A percentile compares a stretch with the other conserved stretches of the same genome.
Evolutionary conservation across 352 stramenopile species (phyloP).

Genomic region (Blastocystis sp.): DNA sequence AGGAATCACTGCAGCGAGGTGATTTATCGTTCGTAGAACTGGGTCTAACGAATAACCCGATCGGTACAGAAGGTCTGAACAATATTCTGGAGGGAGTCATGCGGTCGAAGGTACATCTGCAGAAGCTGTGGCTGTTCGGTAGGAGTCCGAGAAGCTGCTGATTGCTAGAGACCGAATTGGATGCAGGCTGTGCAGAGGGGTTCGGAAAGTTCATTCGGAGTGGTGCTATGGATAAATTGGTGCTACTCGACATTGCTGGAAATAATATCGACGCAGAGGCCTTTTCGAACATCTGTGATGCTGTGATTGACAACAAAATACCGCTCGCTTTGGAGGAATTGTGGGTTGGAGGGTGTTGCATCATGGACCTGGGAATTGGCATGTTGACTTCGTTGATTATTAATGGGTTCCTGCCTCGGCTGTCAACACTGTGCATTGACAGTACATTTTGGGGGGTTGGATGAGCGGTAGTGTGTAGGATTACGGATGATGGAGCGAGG

Average conservation of each 20-base stretch:
- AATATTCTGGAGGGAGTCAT: background rate
- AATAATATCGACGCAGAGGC: background rate
- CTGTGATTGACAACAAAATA: background rate
- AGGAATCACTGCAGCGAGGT: background rate
- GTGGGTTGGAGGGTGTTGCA: conserved; percentile 16
- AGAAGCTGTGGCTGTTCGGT: conserved; percentile 42
- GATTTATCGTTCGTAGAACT: background rate
- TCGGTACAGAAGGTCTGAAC: background rate
- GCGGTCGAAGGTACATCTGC: background rate
- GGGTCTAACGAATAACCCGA: background rate
- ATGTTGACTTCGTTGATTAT: conserved; percentile 36
- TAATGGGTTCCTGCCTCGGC: background rate
- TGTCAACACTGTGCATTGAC: background rate
- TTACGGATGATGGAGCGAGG: background rate
- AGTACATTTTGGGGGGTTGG: background rate
- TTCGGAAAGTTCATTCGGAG: background rate
- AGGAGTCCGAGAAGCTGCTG: background rate
- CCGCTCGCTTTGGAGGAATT: background rate
- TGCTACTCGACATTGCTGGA: conserved; percentile 11
- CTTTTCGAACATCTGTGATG: background rate
- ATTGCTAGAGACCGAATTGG: background rate
- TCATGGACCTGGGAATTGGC: background rate
- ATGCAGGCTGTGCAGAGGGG: background rate
- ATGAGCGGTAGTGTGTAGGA: conserved; percentile 13
- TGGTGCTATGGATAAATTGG: background rate